Base-by-base conservation (phyloP, 2,329 filamentous ascomycete species). In the Sodiomyces alkalinus region DNA sequence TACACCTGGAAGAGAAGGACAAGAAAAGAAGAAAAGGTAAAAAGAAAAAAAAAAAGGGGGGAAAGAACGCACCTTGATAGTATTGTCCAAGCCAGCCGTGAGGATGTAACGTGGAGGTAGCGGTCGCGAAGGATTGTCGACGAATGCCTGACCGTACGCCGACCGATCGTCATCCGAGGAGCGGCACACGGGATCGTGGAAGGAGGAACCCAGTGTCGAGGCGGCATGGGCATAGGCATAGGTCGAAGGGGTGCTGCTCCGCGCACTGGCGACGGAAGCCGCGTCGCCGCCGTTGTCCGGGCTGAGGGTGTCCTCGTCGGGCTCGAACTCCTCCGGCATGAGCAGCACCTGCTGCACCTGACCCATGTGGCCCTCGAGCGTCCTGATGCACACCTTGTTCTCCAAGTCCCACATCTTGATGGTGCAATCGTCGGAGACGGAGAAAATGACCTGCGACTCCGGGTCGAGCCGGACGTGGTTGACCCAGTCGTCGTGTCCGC, bases 331-430 rank as follows among this genome's bases (percentile, higher is more conserved):
- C 6, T 72, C 65, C 0, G 87, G 85, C 41, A 96, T 68, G 2
- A 81, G 68, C 6, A 92, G 58, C 8, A 94, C 75, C 52, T 94
- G 86, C 49, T 98, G 90, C 5, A 96, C 86, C 45, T 93, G 86
- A 11, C 86, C 90, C 11, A 94, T 85, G 45, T 98, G 90, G 6
- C 86, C 87, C 40, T 83, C 71, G 44, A 86, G 96, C 7, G 54
- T 71, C 32, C 35, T 38, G 48, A 96, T 78, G 48, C 80, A 87
- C 30, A 69, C 62, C 44, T 77, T 75, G 2, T 79, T 81, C 46
- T 94, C 83, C 19, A 98, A 62, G 44, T 96, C 87, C 87, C 87
- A 94, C 2, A 98, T 63, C 41, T 85, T 82, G 40, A 92, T 73
- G 0, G 80, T 90, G 46, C 83, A 78, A 49, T 98, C 90, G 47